Base-by-base conservation (phyloP, 495 filamentous ascomycete genomes). In the Penicillium soppii region DNA sequence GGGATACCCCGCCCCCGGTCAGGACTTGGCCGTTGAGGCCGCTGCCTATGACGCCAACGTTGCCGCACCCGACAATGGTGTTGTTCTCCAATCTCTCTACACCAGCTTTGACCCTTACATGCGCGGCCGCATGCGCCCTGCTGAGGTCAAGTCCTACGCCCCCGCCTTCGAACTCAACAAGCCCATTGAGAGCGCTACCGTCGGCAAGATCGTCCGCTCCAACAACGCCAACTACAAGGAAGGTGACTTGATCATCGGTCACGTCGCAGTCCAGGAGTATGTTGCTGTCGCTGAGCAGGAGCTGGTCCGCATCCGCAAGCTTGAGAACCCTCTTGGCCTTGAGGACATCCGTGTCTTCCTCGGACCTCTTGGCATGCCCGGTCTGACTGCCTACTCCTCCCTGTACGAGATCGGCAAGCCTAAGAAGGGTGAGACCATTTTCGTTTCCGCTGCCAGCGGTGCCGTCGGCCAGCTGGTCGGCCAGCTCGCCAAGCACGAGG, bases 21-120 rank as follows among this genome's bases (percentile, higher is more conserved):
- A 95, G 65, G 69, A 97, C 64, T 76, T 96, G 30, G 67, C 63
- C n/a, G 56, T 95, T 45, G 88, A 95, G 67, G 61, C 78, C 41
- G 77, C 74, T 27, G 66, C 74, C 9, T 85, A 92, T 69, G 88
- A 92, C 67, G 63, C 82, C 52, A 70, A 81, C n/a, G 72, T 81
- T 23, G 54, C 77, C 1, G 79, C 85, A 21, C 89, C 89, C 7
- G 56, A 76, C 27, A 84, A 87, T 53, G 90, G 92, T 26, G 62
- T 95, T 22, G 82, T 84, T 29, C 63, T 86, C 47, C 82, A 87
- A 66, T 86, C 87, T 52, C 79, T 88, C 63, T 90, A 86, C 65
- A 77, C 84, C 67, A 95, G 90, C 50, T 89, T 86, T 69, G 92
- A 97, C 72, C 92, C 92, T 7, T 96, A 96, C 76, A 84, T 87